Evolutionary conservation across 371 early-diverging fungal species (phyloP).

Genomic region (Circinella umbellata): DNA sequence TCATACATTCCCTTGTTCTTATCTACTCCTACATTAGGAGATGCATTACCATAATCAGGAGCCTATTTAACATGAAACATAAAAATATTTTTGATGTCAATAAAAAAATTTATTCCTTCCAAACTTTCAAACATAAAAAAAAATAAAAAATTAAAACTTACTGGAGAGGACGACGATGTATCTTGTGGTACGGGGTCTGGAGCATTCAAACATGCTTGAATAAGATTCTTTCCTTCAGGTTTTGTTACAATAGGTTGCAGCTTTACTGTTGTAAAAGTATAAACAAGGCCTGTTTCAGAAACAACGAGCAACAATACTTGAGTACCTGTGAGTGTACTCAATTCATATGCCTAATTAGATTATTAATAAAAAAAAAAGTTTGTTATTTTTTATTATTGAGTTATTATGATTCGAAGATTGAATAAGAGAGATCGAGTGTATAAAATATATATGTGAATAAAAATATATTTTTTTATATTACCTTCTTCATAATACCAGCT

Average conservation of each 20-base stretch:
- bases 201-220: conserved; percentile 93
- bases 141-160: conserved; percentile 7
- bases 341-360: conserved; percentile 85
- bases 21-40: conserved; percentile 19
- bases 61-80: not conserved
- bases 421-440: too few species aligned
- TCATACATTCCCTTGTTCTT: conserved; percentile 20
- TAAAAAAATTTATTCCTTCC: not conserved
- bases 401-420: too few species aligned
- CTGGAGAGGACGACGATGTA: conserved; percentile 15
- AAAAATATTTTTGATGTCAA: too few species aligned
- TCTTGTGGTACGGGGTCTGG: conserved; percentile 61
- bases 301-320: conserved; percentile 97
- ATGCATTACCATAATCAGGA: conserved; percentile 5
- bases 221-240: conserved; percentile 93
- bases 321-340: conserved; percentile 96
- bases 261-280: conserved; percentile 98
- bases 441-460: not conserved
- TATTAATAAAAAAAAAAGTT: not conserved
- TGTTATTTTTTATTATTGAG: not conserved
- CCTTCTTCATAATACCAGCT: conserved; percentile 99
- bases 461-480: conserved; percentile 20
- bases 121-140: not conserved
- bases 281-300: conserved; percentile 98
- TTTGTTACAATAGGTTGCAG: conserved; percentile 95